Evolutionary conservation across 768 basidiomycete species (phyloP).

Genomic region (Xerocomellus chrysenteron): DNA sequence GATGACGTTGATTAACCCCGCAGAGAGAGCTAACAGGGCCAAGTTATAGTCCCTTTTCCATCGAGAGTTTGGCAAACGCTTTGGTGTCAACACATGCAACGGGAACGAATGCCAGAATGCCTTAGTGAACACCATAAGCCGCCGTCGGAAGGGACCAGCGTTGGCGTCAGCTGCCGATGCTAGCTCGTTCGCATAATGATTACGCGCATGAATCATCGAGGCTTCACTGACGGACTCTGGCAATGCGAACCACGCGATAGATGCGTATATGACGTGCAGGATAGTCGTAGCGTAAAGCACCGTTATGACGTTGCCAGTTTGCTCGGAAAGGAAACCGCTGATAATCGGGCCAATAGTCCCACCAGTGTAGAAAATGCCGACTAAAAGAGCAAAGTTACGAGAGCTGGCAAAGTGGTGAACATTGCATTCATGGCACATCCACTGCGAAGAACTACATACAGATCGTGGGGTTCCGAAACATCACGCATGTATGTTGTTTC

Average conservation of each 20-base stretch:
- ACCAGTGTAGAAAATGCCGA: background rate
- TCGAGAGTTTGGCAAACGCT: background rate
- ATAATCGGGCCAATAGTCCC: background rate
- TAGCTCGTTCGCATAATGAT: background rate
- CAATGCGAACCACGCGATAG: background rate
- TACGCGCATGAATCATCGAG: background rate
- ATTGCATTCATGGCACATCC: too few relatives aligned
- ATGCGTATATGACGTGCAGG: background rate
- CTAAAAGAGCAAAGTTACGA: background rate
- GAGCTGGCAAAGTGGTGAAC: background rate
- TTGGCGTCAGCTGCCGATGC: background rate
- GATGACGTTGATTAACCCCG: background rate
- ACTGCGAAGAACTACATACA: background rate
- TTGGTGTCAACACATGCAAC: background rate
- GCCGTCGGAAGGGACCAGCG: background rate
- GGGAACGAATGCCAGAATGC: background rate
- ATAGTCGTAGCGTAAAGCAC: background rate
- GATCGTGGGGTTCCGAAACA: background rate
- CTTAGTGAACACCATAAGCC: background rate
- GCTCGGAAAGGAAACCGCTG: background rate
- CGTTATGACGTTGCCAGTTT: background rate
- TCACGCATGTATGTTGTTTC: background rate
- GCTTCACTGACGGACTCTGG: background rate
- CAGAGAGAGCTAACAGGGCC: background rate
- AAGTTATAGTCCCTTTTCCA: background rate